Base-by-base conservation (phyloP, 495 filamentous ascomycete genomes). In the Physcia stellaris region DNA sequence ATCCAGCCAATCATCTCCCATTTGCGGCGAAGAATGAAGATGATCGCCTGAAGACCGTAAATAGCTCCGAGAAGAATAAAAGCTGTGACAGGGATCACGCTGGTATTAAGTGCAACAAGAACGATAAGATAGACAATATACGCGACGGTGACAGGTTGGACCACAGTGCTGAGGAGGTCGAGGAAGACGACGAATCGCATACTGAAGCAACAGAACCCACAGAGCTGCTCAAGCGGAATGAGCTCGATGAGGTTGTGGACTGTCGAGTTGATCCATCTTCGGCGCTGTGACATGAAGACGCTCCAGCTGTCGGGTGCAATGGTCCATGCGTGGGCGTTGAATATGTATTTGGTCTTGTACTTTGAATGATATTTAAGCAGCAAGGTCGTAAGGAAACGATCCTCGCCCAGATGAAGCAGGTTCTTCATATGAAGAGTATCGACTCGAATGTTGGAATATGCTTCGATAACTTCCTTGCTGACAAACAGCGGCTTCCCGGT, bases 1-100 rank as follows among this genome's bases (percentile, higher is more conserved):
- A 99, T 94, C 90, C 90, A 99, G 12, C 87, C 90, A 45, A 99
- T 79, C 84, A 94, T 94, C 55, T 99, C 86, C 90, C 90, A 99
- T 64, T 94, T 93, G 46, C 90, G 79, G 35, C 83, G 75, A 37
- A 94, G 49, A 54, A 95, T 90, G 67, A 99, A 99, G 53, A 99
- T 94, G 54, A 99, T 77, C 17, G 84, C 88, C 52, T 99, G 90
- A 12, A 99, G 63, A 69, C 90, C 90, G 60, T 96, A 99, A 42
- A 96, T 86, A 30, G 83, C 90, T 40, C 75, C 90, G 6, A 99
- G 75, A 24, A 99, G 69, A 51, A 95, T 70, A 53, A 96, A 87
- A 4, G 90, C 75, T 2, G 77, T 90, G 45, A 86, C 55, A 2
- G 92, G 90, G 15, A 96, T 64, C 19, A 75, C 64, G 12, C 62